These are phyloP conservation scores for Tuber aestivum DNA, from an alignment of 495 filamentous ascomycete genomes.

Conservation along the genomic window DNA sequence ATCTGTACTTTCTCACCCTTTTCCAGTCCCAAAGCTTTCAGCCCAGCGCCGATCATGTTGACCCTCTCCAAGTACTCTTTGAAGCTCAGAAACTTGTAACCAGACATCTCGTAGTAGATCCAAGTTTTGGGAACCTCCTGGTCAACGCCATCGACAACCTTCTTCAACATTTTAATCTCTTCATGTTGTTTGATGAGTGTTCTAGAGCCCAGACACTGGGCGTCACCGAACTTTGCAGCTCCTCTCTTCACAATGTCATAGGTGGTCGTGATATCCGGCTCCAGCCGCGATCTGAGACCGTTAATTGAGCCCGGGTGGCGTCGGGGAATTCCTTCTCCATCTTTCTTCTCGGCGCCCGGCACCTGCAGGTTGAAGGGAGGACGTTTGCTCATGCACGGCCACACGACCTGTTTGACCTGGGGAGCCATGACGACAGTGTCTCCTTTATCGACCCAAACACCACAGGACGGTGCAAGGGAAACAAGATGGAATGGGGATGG, in stretches of 20 bases:
- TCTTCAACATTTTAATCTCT: conserved; percentile 96
- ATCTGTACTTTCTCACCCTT: conserved; percentile 74
- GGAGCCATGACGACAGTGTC: conserved; percentile 41
- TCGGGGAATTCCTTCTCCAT: conserved; percentile 88
- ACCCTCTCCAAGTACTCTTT: conserved; percentile 76
- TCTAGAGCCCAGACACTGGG: conserved; percentile 74
- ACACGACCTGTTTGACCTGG: conserved; percentile 53
- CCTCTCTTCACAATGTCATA: conserved; percentile 78
- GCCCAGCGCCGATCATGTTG: conserved; percentile 66
- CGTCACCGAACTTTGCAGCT: conserved; percentile 77
- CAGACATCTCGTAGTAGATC: conserved; percentile 89
- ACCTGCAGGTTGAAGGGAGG: conserved; percentile 74
- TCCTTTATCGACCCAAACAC: not conserved
- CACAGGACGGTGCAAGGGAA: not conserved
- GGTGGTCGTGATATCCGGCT: conserved; percentile 65
- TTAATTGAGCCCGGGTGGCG: conserved; percentile 66
- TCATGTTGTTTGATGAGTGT: conserved; percentile 76
- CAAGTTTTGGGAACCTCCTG: conserved; percentile 88
- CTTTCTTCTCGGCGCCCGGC: conserved; percentile 62
- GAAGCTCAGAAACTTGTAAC: conserved; percentile 80
- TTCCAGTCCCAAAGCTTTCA: conserved; percentile 71
- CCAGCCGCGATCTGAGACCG: conserved; percentile 59
- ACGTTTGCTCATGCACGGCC: conserved; percentile 59
- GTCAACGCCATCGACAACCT: conserved; percentile 85
- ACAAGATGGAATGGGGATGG: not conserved